A percentile compares a stretch with the other conserved stretches of the same genome.
Conservation (phyloP, 352 stramenopile genomes). For the Plasmopara muralis region DNA sequence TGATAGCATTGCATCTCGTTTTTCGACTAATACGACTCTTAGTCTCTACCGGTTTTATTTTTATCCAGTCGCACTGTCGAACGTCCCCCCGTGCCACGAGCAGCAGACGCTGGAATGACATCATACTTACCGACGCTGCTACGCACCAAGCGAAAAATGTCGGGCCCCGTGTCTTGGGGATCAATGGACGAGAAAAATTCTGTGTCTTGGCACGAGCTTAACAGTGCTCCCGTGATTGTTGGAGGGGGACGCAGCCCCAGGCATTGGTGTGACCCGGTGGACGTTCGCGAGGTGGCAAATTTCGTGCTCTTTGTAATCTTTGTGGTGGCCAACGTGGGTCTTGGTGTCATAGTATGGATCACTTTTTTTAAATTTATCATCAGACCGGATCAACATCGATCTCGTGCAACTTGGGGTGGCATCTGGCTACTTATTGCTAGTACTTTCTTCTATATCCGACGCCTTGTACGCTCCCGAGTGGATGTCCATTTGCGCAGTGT, state of each 20-base stretch:
- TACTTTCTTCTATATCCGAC: constrained; percentile 42
- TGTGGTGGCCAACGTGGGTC: constrained; percentile 33
- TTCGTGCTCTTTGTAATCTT: constrained; percentile 44
- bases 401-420: constrained; percentile 39
- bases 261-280: constrained; percentile 28
- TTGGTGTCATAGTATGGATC: constrained; percentile 49
- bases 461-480: constrained; percentile 32
- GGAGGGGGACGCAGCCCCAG: constrained; percentile 16
- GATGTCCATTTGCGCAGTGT: constrained; percentile 36
- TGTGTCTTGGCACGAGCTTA: constrained; percentile 13
- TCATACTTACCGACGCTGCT: constrained; percentile 34
- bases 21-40: too few species aligned
- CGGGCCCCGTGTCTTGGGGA: constrained; percentile 32
- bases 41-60: too few species aligned
- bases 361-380: constrained; percentile 66
- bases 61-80: too few species aligned
- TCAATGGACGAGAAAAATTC: constrained; percentile 28
- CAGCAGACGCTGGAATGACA: constrained; percentile 15
- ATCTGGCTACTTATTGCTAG: constrained; percentile 45
- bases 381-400: constrained; percentile 36
- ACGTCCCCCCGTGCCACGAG: too few species aligned
- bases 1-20: too few species aligned
- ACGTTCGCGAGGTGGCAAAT: constrained; percentile 34
- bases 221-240: constrained; percentile 3
- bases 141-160: constrained; percentile 58